Base-by-base conservation (phyloP, 2,329 filamentous ascomycete species). In the Aspergillus carbonarius region DNA sequence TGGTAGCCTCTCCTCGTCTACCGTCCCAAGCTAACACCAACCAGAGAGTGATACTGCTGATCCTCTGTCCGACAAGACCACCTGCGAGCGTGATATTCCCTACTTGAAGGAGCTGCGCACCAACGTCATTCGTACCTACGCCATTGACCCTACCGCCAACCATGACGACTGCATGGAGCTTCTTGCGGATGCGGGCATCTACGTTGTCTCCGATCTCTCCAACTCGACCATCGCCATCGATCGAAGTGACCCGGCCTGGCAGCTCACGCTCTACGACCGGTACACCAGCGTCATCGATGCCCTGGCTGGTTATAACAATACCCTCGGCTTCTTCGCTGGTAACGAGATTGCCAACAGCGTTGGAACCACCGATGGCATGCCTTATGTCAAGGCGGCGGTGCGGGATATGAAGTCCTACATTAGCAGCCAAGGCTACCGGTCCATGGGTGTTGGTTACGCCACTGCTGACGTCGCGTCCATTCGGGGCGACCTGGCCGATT, bases 371-470 rank as follows among this genome's bases (percentile, higher is more conserved):
- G 81, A 84, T 59, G 91, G 93, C 50, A 93, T 91, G 60, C 92
- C 93, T 66, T 98, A 90, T 74, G 93, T 98, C 78, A 98, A 98
- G 85, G 93, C 93, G 60, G 93, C 93, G 61, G 92, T 97, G 63
- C 92, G 93, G 71, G 93, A 98, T 76, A 92, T 86, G 79, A 98
- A 98, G 86, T 81, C 85, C 59, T 93, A 97, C 81, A 96, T 98
- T 82, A 89, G 88, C 81, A 71, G 79, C 62, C 88, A 91, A 78
- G 83, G 83, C 65, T 89, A 91, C 78, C 88, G 92, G 52, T 67
- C 85, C 71, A 85, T 97, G 67, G 92, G 92, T 78, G 91, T 98
- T 58, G 95, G 93, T 54, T 98, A 98, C 73, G 93, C 93, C 64
- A 93, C 93, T 78, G 95, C 95, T 78, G 93, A 97, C 68, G 92